A percentile compares a stretch with the other conserved stretches of the same genome.
phyloP scores from a whole-genome alignment of 1,284 basidiomycete genomes.

The Cutaneotrichosporon daszewskae region DNA sequence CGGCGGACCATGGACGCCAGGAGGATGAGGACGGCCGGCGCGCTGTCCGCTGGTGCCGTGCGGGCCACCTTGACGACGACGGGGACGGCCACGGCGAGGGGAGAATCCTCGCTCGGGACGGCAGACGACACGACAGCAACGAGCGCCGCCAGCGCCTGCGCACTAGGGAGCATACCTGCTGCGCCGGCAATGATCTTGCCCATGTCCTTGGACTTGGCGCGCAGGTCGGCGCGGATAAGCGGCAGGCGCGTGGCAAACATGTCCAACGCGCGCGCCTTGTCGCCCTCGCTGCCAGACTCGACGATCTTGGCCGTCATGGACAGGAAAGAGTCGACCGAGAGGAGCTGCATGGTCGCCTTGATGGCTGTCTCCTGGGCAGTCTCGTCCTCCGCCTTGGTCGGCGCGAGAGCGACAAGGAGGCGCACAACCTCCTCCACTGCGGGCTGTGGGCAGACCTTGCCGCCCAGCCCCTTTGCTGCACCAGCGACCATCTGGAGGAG shows the following conservation, averaged over 20 bases:
- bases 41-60: constrained; percentile 47
- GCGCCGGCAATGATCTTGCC: constrained; percentile 50
- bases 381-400: constrained; percentile 14
- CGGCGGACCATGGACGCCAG: constrained; percentile 51
- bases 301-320: constrained; percentile 38
- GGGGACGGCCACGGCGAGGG: constrained; percentile 59
- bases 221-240: constrained; percentile 57
- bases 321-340: constrained; percentile 59
- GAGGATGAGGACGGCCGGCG: constrained; percentile 55
- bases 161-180: constrained; percentile 51
- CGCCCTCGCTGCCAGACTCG: constrained; percentile 21
- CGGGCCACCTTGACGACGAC: constrained; percentile 53
- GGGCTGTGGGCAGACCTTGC: constrained; percentile 30
- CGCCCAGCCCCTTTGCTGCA: constrained; percentile 24
- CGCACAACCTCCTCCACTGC: constrained; percentile 32
- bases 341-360: constrained; percentile 40
- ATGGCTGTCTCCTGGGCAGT: constrained; percentile 24
- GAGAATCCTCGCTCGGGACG: constrained; percentile 60
- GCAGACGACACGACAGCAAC: constrained; percentile 57
- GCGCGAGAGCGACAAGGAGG: constrained; percentile 34
- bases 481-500: constrained; percentile 58
- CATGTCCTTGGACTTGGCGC: constrained; percentile 56
- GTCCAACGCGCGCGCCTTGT: constrained; percentile 39
- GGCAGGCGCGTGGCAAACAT: constrained; percentile 63
- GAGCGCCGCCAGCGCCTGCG: constrained; percentile 55